Base-by-base conservation (phyloP, 2,329 filamentous ascomycete genomes). In the Teratosphaeria destructans region DNA sequence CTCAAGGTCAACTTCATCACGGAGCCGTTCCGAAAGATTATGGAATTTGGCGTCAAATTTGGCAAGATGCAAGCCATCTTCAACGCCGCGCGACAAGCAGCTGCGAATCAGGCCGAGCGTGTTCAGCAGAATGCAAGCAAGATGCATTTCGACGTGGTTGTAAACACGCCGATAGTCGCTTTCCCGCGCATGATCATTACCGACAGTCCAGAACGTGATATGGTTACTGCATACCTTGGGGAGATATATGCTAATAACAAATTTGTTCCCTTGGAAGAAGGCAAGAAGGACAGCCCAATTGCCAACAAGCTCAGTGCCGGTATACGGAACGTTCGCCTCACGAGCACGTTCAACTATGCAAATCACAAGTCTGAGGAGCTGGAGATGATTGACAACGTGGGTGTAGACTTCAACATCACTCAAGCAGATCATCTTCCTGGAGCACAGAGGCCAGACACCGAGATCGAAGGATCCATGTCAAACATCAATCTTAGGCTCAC, bases 1-100 rank as follows among this genome's bases (percentile, higher is more conserved):
- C 87, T 99, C 73, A 97, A 95, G 76, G 81, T 99, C 71, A 97
- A 96, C 72, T 99, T 99, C 72, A 77, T 97, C 3, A 93, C 96
- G 62, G 95, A 99, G 73, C 94, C 94, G 0, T 96, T 97, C 79
- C 85, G 94, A 57, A 97, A 97, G 76, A 97, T 99, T 64, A 90
- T 99, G 74, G 90, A 95, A 66, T 99, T 99, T 74, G 80, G 95
- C 52, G 91, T 99, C 72, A 99, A 99, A 69, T 99, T 99, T 72
- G 94, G 95, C 62, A 96, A 95, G 75, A 99, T 99, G 94, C 94
- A 99, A 74, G 93, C 94, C 26, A 88, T 99, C 57, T 99, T 96
- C 79, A 99, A 99, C 70, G 93, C 94, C 52, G 94, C 95, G 12
- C 85, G 95, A 37, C 90, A 96, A 74, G 95, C 93, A 47, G 94